Evolutionary conservation across 352 stramenopile genomes (phyloP), one percentile per base, ranked within the genome.

Genomic region (Pythium vanterpoolii): DNA sequence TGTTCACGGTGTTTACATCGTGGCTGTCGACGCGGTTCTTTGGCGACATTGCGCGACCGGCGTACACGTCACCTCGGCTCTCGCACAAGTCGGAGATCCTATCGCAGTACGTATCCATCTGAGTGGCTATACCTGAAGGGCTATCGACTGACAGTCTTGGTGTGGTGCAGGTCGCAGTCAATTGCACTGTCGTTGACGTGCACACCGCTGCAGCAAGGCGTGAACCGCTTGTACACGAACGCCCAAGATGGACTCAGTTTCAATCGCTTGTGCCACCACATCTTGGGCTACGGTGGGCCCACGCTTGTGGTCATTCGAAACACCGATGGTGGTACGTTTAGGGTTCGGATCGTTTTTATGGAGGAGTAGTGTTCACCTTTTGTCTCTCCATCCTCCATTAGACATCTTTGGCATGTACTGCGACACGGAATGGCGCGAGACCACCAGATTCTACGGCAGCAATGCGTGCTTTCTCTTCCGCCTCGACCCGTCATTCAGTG

Each of bases 321-420:
- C 64, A 78, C 72, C 0, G 67, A 87, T 64, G 86, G 83, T 74
- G 56, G 44, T 61, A 57, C 9, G 45, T 43, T 5, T 9, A 2
- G 23, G 9, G 14, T n/a, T 9, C 5, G 23, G 9, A n/a, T n/a
- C 34, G 14, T 42, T 16, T 18, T 18, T 7, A 42, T 1, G 34
- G 18, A 36, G 31, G 34, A 42, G 14, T 16, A 19, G 6, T 4
- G 18, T 6, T 48, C 42, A 48, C 19, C 42, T 48, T 48, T 48
- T 48, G 42, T n/a, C 14, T 48, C 31, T 23, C 11, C 24, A 9
- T 48, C 6, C 30, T 51, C 7, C 0, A 30, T 1, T 10, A 95
- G 85, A 78, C 40, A 68, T 89, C n/a, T 95, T 95, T 71, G 86
- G 86, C 7, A 89, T 91, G 72, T 93, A 89, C 60, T 90, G 81